Percentiles rank a stretch among this genome's conserved stretches.
These are phyloP conservation scores for Lepidium sativum DNA, from an alignment of 345 rosid species.

Conservation along the genomic window DNA sequence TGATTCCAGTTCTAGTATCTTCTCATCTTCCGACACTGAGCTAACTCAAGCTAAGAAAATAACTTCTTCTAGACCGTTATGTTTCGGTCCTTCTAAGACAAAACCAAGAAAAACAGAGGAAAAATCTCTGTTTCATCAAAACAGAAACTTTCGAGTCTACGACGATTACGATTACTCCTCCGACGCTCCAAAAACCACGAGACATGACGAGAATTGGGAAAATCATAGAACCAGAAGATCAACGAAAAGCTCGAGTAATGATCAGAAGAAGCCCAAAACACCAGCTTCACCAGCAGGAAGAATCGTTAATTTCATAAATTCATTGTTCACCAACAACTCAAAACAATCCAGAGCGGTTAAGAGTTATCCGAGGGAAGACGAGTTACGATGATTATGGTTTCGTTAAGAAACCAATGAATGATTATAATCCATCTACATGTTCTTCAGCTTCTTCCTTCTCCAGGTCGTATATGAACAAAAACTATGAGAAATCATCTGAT, in stretches of 20 bases:
- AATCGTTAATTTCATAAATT: conserved; percentile 62
- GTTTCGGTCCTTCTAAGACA: conserved; percentile 26
- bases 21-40: conserved; percentile 83
- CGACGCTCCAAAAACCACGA: conserved; percentile 28
- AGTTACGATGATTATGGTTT: conserved; percentile 20
- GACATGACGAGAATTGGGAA: conserved; percentile 30
- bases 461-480: conserved; percentile 69
- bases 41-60: conserved; percentile 32
- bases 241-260: conserved; percentile 41
- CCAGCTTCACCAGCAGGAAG: conserved; percentile 82
- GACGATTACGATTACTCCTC: conserved; percentile 26
- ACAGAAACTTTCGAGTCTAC: conserved; percentile 4
- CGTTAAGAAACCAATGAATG: conserved; percentile 9
- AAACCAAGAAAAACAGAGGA: conserved; percentile 38
- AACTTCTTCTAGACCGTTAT: conserved; percentile 28
- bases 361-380: conserved; percentile 24
- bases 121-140: conserved; percentile 23
- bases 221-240: conserved; percentile 51
- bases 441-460: conserved; percentile 84
- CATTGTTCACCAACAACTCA: conserved; percentile 59
- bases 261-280: conserved; percentile 56
- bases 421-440: conserved; percentile 53
- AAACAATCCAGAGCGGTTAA: conserved; percentile 35
- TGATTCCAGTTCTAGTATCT: conserved; percentile 60
- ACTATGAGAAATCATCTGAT: conserved; percentile 45